Evolutionary conservation across 768 basidiomycete genomes (phyloP).

Genomic region (Leucosporidium creatinivorum): DNA sequence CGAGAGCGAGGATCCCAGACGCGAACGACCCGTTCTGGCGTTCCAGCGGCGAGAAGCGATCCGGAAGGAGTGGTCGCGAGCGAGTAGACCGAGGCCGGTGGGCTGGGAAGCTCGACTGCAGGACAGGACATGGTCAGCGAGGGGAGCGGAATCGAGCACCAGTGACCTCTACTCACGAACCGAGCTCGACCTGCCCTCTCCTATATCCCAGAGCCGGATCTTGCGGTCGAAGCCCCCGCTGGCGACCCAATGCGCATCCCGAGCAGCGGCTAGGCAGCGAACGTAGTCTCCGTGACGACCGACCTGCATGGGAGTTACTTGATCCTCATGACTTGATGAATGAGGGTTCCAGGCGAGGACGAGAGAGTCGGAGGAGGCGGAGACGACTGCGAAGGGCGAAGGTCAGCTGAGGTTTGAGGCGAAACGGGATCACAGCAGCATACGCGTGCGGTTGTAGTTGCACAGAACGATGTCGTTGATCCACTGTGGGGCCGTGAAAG

Average conservation of each 20-base stretch:
- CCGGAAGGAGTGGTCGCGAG: slow-evolving; percentile 72
- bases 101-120: slow-evolving; percentile 50
- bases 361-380: slow-evolving; percentile 92
- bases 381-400: slow-evolving; percentile 57
- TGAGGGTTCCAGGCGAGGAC: slow-evolving; percentile 92
- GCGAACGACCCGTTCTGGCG: slow-evolving; percentile 81
- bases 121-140: slow-evolving; percentile 40
- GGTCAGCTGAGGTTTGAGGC: background rate
- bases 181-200: slow-evolving; percentile 39
- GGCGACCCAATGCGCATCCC: slow-evolving; percentile 76
- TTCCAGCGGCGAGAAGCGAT: slow-evolving; percentile 73
- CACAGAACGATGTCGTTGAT: slow-evolving; percentile 88
- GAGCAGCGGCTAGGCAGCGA: slow-evolving; percentile 41
- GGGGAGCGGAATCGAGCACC: slow-evolving; percentile 9
- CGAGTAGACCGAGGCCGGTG: slow-evolving; percentile 65
- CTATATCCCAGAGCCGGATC: slow-evolving; percentile 89
- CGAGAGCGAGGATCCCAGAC: slow-evolving; percentile 90
- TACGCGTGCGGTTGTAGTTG: slow-evolving; percentile 81
- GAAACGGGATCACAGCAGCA: slow-evolving; percentile 36
- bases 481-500: slow-evolving; percentile 53
- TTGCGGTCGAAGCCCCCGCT: slow-evolving; percentile 92
- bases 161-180: slow-evolving; percentile 27
- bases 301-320: slow-evolving; percentile 40
- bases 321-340: slow-evolving; percentile 36
- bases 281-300: slow-evolving; percentile 81